Evolutionary conservation across 2,329 filamentous ascomycete species (phyloP).

Genomic region (Lecanicillium sp.): DNA sequence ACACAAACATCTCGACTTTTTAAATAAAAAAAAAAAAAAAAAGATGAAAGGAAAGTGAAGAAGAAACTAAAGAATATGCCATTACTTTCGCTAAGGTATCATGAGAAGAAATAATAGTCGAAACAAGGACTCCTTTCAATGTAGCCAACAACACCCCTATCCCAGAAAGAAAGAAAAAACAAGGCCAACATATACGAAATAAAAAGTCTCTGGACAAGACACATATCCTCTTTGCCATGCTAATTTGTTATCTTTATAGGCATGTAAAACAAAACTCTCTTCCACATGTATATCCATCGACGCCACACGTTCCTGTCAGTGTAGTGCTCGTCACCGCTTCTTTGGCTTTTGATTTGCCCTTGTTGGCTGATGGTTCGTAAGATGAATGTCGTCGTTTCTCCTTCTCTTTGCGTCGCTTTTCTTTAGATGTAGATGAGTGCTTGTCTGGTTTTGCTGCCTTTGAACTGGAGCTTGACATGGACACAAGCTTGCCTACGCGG

Average conservation of each 20-base stretch:
- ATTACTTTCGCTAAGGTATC: no score
- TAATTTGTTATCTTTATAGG: conserved; percentile 21
- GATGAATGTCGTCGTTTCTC: conserved; percentile 2
- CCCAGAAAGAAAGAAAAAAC: no score
- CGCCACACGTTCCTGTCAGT: conserved; percentile 44
- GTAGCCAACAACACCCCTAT: no score
- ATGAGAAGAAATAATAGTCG: no score
- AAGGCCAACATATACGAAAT: no score
- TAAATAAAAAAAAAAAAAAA: no score
- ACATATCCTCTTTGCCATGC: background rate
- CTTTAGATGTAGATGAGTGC: background rate
- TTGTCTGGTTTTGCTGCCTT: no score
- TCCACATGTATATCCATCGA: conserved; percentile 46
- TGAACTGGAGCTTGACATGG: background rate
- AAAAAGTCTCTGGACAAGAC: no score
- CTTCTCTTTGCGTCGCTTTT: conserved; percentile 4
- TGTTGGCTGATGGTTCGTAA: background rate
- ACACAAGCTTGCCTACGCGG: background rate
- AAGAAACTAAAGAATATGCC: no score
- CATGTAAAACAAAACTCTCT: conserved; percentile 54
- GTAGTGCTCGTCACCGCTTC: conserved; percentile 20
- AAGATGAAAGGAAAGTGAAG: no score
- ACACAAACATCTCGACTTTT: no score
- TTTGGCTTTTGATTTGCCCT: conserved; percentile 5
- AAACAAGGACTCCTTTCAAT: no score